Evolutionary conservation across 2,329 filamentous ascomycete species (phyloP).

Genomic region (Cryphonectria naterciae): DNA sequence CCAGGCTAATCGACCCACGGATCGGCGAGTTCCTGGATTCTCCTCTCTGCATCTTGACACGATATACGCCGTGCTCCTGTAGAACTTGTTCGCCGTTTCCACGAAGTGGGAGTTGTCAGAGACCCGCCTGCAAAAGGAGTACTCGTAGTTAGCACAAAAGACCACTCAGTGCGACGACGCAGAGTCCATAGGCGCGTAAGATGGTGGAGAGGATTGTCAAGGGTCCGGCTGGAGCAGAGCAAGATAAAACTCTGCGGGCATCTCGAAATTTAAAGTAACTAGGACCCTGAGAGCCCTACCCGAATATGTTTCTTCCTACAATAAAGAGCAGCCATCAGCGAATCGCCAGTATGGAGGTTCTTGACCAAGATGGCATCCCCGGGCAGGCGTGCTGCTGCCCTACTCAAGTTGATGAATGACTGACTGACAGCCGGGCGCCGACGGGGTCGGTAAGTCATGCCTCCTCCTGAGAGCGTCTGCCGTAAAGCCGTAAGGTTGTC

Average conservation of each 20-base stretch:
- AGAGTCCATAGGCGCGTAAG: not conserved
- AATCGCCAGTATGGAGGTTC: not conserved
- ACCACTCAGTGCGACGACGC: not conserved
- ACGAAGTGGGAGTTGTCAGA: not conserved
- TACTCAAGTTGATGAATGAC: no score
- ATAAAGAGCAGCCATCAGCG: not conserved
- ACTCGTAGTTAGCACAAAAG: not conserved
- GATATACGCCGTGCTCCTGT: not conserved
- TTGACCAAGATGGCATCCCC: not conserved
- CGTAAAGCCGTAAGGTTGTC: not conserved
- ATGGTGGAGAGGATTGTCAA: not conserved
- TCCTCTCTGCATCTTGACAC: not conserved
- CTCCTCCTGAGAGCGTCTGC: not conserved
- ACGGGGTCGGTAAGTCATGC: not conserved
- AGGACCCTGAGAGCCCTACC: not conserved
- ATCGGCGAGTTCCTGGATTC: no score
- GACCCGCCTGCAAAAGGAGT: not conserved
- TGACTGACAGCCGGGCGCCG: not conserved
- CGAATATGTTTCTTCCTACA: not conserved
- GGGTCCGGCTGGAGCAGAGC: not conserved
- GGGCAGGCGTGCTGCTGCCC: not conserved
- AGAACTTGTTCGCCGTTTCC: not conserved
- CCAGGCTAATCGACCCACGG: not conserved
- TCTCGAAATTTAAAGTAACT: not conserved
- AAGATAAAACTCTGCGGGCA: not conserved